phyloP scores from a whole-genome alignment of 1,284 basidiomycete genomes.

The Pterulicium gracile region DNA sequence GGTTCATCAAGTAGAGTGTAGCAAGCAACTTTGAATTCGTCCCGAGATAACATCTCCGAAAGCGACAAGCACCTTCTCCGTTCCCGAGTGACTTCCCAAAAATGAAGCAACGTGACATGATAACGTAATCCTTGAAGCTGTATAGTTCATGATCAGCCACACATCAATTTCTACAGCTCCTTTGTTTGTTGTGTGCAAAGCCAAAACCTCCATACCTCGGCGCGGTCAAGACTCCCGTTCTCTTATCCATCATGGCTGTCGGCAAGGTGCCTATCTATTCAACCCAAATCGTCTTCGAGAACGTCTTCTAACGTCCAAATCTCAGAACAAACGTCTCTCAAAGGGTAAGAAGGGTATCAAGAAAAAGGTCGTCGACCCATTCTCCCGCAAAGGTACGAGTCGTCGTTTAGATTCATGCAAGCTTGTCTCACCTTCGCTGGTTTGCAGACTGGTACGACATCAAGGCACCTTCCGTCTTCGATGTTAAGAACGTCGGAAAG shows the following conservation, averaged over 20 bases:
- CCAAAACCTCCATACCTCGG: conserved; percentile 20
- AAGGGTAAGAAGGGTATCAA: conserved; percentile 99
- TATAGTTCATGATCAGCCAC: conserved; percentile 31
- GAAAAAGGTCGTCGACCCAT: conserved; percentile 99
- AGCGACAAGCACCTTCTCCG: too few species aligned
- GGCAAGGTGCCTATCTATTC: conserved; percentile 54
- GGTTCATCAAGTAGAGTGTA: conserved; percentile 34
- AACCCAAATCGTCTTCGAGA: conserved; percentile 1
- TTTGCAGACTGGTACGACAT: conserved; percentile 97
- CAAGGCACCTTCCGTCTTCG: conserved; percentile 98
- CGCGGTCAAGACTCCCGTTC: conserved; percentile 16
- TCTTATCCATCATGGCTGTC: conserved; percentile 70
- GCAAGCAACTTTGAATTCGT: conserved; percentile 53
- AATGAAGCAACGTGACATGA: conserved; percentile 14
- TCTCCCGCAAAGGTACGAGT: conserved; percentile 88
- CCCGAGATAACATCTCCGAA: conserved; percentile 35
- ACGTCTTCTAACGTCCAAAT: conserved; percentile 7
- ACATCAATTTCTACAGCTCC: conserved; percentile 36
- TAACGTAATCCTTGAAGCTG: conserved; percentile 12
- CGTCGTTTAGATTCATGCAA: background rate
- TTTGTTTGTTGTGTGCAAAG: conserved; percentile 28
- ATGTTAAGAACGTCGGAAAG: conserved; percentile 95
- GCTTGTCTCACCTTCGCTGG: conserved; percentile 7
- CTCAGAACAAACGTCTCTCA: conserved; percentile 94
- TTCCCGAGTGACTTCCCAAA: too few species aligned